Evolutionary conservation across 2,329 filamentous ascomycete species (phyloP).

Genomic region (Akanthomyces lecanii): DNA sequence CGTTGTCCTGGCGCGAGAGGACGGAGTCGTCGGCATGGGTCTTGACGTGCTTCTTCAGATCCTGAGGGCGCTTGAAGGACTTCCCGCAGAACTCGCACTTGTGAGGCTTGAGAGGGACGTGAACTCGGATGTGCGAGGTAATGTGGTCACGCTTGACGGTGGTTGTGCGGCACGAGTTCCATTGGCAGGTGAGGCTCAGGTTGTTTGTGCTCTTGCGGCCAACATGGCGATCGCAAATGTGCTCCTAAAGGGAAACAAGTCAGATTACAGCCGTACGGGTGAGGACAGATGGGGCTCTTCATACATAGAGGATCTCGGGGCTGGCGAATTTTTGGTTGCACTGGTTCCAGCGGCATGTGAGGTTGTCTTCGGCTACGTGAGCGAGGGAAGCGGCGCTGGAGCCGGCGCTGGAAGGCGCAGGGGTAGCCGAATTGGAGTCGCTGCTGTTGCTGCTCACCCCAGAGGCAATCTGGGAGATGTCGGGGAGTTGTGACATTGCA

Average conservation of each 20-base stretch:
- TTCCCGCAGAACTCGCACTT: conserved; percentile 99
- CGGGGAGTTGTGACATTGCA: conserved; percentile 15
- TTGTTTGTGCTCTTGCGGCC: conserved; percentile 99
- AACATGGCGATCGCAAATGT: conserved; percentile 97
- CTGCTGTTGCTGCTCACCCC: conserved; percentile 38
- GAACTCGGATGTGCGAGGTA: conserved; percentile 96
- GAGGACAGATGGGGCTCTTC: conserved; percentile 21
- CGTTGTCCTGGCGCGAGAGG: conserved; percentile 52
- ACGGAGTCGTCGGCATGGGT: conserved; percentile 96
- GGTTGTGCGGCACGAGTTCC: conserved; percentile 92
- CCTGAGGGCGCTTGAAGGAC: conserved; percentile 97
- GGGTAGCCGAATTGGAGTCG: conserved; percentile 50
- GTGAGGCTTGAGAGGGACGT: conserved; percentile 98
- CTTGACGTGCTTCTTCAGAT: conserved; percentile 99
- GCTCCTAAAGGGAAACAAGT: conserved; percentile 58
- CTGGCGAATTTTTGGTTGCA: conserved; percentile 56
- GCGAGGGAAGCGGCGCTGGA: conserved; percentile 41
- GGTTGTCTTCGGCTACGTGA: conserved; percentile 46
- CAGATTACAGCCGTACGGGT: not conserved
- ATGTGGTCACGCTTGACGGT: conserved; percentile 99
- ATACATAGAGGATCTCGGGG: conserved; percentile 58
- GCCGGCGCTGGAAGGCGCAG: conserved; percentile 46
- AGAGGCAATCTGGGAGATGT: conserved; percentile 22
- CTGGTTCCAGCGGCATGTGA: conserved; percentile 57
- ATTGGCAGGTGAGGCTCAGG: conserved; percentile 93